Evolutionary conservation across 257 asterid genomes (phyloP).

Genomic region (Salvia rosmarinus): DNA sequence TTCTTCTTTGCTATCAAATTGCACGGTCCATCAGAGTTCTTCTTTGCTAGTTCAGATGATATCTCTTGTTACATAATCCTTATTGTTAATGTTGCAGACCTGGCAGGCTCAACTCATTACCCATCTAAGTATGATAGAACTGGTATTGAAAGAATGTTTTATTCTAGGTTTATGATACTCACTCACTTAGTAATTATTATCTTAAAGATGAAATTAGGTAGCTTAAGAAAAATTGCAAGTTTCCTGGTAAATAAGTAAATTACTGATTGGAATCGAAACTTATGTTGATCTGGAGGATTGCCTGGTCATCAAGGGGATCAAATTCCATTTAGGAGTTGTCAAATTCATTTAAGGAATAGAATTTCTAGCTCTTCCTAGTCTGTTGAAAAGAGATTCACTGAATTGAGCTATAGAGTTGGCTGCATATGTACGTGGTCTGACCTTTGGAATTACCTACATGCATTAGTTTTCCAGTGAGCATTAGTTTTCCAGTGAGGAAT

Average conservation of each 20-base stretch:
- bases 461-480: neutral
- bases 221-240: neutral
- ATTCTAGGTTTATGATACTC: neutral
- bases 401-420: neutral
- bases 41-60: neutral
- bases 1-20: no score
- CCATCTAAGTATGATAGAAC: neutral
- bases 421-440: neutral
- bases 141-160: neutral
- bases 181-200: neutral
- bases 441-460: neutral
- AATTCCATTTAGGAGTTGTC: neutral
- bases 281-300: neutral
- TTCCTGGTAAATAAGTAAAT: conserved; percentile 4
- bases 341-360: conserved; percentile 1
- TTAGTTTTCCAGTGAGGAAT: neutral
- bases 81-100: neutral
- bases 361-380: neutral
- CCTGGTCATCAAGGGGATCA: neutral
- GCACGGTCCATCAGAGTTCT: neutral
- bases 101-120: no score
- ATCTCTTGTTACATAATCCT: neutral
- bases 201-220: neutral
- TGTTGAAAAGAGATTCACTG: neutral
- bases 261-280: neutral